Base-by-base conservation (phyloP, 257 asterid species). In the Rubia yunnanensis region DNA sequence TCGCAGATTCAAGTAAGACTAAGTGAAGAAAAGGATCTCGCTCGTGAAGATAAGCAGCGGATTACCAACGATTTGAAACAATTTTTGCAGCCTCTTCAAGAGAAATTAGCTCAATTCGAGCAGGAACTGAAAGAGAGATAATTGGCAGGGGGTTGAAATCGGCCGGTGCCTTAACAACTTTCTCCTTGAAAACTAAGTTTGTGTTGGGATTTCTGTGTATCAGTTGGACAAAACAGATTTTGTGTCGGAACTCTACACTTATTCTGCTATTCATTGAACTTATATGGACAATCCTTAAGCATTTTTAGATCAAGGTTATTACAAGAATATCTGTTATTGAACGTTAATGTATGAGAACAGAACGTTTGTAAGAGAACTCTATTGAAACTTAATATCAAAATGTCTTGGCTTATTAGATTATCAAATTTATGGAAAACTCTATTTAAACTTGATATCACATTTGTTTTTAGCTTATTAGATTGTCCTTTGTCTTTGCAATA, bases 121-220 rank as follows among this genome's bases (percentile, higher is more conserved):
- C 82, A 78, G 82, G 96, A 91, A 76, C 92, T 91, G 65, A 86
- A 88, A 78, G 83, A 71, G n/a, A 73, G 89, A 60, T 84, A 83
- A 75, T 13, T n/a, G 22, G 50, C 41, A 14, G 0, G 5, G 22
- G 23, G 5, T 14, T 5, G n/a, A n/a, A 13, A 10, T 7, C 1
- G n/a, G 6, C 34, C 28, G 1, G 31, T 30, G 15, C 38, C 20
- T 66, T 28, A 8, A 57, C 18, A 22, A n/a, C 5, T 7, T 28
- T 26, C 36, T 52, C 54, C 1, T 55, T 13, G 23, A 15, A 20
- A 1, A 2, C 35, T 26, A 11, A 5, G n/a, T 5, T 27, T 54
- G 36, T 17, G 30, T 23, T 3, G 11, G 57, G 7, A 30, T 27
- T 41, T 14, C 49, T 14, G 4, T 9, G 26, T 67, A 11, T 50